Conservation (phyloP, 805 yeast genomes). For the Yarrowia hollandica region DNA sequence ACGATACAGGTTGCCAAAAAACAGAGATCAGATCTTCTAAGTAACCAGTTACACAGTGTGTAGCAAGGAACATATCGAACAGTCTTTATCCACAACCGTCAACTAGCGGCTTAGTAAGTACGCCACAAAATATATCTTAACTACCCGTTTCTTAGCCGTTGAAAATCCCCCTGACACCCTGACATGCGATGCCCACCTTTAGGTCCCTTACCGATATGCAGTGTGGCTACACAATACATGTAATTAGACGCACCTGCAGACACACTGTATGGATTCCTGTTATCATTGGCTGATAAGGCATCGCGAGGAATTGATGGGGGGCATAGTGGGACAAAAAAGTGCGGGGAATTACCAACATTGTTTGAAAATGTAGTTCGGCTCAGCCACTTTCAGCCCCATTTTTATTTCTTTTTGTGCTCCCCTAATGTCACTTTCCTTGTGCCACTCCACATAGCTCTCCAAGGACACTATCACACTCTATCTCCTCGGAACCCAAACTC, state of each 20-base stretch:
- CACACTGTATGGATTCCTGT: conserved; percentile 20
- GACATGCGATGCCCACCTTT: conserved; percentile 15
- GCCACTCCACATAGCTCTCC: neutral
- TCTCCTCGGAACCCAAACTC: conserved; percentile 22
- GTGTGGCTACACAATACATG: neutral
- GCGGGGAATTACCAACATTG: no score
- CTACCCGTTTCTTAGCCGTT: no score
- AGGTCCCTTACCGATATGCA: neutral
- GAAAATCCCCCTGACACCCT: neutral
- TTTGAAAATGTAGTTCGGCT: no score
- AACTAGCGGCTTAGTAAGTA: no score
- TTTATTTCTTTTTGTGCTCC: neutral
- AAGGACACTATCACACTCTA: conserved; percentile 21
- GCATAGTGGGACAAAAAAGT: no score
- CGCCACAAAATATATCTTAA: no score
- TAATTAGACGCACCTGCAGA: conserved; percentile 25
- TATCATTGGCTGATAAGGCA: conserved; percentile 27
- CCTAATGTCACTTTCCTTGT: neutral
- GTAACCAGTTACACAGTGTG: no score
- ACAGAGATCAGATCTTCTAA: no score
- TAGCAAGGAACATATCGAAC: no score
- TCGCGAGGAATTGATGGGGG: neutral
- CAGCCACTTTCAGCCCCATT: no score
- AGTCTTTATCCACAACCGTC: no score
- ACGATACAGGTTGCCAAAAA: no score